A percentile compares a stretch with the other conserved stretches of the same genome.
Evolutionary conservation across 1,139 yeast species (phyloP).

Genomic region (Candida tropicalis): DNA sequence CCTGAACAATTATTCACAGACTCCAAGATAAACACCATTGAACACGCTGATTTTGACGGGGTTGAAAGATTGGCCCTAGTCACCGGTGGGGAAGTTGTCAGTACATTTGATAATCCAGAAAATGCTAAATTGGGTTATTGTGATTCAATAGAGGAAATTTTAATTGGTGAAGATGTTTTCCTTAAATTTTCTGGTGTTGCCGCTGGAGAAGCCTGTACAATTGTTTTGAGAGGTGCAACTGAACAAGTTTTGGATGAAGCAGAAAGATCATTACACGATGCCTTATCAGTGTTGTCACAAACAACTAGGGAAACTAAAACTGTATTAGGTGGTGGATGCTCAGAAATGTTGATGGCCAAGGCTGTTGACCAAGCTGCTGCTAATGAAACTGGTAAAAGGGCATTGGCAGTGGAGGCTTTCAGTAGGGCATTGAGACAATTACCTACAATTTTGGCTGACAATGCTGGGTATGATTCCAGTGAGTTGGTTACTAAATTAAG

Average conservation of each 20-base stretch:
- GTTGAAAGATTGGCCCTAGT: slow-evolving; percentile 95
- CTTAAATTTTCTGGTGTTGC: slow-evolving; percentile 93
- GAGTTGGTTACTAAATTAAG: slow-evolving; percentile 90
- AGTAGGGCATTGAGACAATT: slow-evolving; percentile 92
- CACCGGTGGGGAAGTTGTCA: slow-evolving; percentile 97
- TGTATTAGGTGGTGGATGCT: slow-evolving; percentile 96
- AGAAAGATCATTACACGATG: slow-evolving; percentile 96
- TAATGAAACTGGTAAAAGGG: slow-evolving; percentile 89
- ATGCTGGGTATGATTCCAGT: slow-evolving; percentile 95
- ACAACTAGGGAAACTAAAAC: slow-evolving; percentile 95
- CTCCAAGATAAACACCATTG: slow-evolving; percentile 84
- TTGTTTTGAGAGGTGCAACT: slow-evolving; percentile 95
- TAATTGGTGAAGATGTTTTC: slow-evolving; percentile 87
- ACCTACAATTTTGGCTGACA: slow-evolving; percentile 94
- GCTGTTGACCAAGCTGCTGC: slow-evolving; percentile 97
- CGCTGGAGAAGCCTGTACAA: slow-evolving; percentile 96
- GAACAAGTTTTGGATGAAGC: slow-evolving; percentile 96
- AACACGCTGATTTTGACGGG: slow-evolving; percentile 98
- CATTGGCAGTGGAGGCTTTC: slow-evolving; percentile 92
- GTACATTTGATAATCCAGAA: slow-evolving; percentile 93
- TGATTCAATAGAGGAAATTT: slow-evolving; percentile 84
- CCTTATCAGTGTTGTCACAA: slow-evolving; percentile 91
- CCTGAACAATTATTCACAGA: slow-evolving; percentile 96
- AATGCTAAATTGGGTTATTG: slow-evolving; percentile 85
- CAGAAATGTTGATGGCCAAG: slow-evolving; percentile 97